Evolutionary conservation across 2,329 filamentous ascomycete species (phyloP).

Genomic region (Scopulariopsis brevicaulis): DNA sequence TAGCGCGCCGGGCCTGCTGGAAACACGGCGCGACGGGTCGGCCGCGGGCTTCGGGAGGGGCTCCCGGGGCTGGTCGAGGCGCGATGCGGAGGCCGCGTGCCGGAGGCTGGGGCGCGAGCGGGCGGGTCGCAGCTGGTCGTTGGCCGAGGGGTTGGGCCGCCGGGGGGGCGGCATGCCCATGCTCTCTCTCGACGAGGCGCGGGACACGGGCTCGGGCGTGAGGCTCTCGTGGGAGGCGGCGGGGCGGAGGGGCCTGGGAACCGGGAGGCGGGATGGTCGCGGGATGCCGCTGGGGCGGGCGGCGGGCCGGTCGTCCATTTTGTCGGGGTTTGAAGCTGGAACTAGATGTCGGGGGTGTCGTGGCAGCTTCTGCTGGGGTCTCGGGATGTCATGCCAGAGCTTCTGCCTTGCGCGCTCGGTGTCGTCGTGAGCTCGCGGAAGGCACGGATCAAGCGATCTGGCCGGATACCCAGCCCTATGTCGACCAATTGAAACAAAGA

Average conservation of each 20-base stretch:
- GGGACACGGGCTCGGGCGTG: not conserved
- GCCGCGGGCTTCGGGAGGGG: not conserved
- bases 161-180: not conserved
- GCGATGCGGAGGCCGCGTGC: not conserved
- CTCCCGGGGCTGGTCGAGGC: not conserved
- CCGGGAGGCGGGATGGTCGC: conserved; percentile 25
- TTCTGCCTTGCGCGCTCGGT: no score
- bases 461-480: no score
- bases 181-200: conserved; percentile 1
- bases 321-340: not conserved
- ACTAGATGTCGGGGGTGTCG: not conserved
- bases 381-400: no score
- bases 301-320: not conserved
- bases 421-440: no score
- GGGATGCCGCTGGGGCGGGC: conserved; percentile 20
- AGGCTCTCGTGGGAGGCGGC: conserved; percentile 11
- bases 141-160: not conserved
- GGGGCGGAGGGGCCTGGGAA: conserved; percentile 14
- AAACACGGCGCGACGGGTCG: not conserved
- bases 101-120: conserved; percentile 3
- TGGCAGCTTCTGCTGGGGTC: not conserved
- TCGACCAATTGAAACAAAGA: no score
- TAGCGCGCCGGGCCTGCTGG: not conserved
- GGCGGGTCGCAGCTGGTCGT: not conserved
- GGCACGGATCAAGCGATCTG: no score